Evolutionary conservation across 2,329 filamentous ascomycete species (phyloP), one percentile per base, ranked within the genome.

Genomic region (Pezicula rhizophila): DNA sequence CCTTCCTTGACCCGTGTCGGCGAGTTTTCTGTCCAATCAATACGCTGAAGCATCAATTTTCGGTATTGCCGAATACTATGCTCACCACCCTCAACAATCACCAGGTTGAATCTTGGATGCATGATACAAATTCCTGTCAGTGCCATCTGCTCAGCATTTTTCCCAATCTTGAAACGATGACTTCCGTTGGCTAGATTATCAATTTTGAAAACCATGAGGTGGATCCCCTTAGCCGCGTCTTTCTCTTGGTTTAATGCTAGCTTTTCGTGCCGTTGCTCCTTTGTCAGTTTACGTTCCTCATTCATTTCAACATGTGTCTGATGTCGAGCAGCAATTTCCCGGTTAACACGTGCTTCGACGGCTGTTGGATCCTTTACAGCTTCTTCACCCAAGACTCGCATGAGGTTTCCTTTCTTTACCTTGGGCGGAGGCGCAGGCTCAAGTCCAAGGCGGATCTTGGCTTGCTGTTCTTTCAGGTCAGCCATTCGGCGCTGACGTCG

Each of bases 291-390:
- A 52, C 93, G 83, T 35, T 87, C 85, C 57, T 91, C 85, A 67
- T 99, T 99, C 50, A 78, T 73, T 37, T 80, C 69, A 51, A 92
- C 74, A 67, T 99, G 95, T 57, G 85, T 79, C 51, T 87, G 77
- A 50, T 85, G 82, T 38, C 93, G 87, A 54, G 95, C 90, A 25
- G 86, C 86, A 56, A 99, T 96, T 67, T 99, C 90, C 46, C 85
- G 79, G 66, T 95, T 96, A 45, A 99, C 93, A 20, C 89, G 84
- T 45, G 90, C 89, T 70, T 99, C 93, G 41, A 99, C 93, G 4
- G 93, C 93, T 1, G 95, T 99, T 6, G 93, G 93, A 68, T 99
- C 93, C 64, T 96, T 95, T 57, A 99, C 92, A 15, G 85, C 85
- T 50, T 66, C 64, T 51, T 96, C 89, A 54, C 93, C 93, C 48